Conservation (phyloP, 148 eudicot species). For the Heliamphora exappendiculata region DNA sequence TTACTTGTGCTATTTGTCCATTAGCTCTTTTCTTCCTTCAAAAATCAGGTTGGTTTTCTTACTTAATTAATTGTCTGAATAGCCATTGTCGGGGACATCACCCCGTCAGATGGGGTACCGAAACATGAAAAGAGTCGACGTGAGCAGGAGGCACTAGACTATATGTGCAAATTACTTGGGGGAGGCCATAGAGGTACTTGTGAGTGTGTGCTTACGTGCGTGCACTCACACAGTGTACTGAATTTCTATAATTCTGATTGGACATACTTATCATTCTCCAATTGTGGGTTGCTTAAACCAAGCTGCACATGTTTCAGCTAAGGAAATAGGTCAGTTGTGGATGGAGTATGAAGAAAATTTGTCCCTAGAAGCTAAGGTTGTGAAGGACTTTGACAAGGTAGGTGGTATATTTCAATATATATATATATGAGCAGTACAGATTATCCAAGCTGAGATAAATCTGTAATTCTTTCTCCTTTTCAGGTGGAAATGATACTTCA, state of each 20-base stretch:
- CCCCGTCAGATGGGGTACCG: constrained; percentile 83
- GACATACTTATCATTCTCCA: neutral
- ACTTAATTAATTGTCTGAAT: constrained; percentile 11
- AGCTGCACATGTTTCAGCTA: constrained; percentile 43
- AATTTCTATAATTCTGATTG: constrained; percentile 1
- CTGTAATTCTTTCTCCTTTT: constrained; percentile 12
- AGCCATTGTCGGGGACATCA: constrained; percentile 99
- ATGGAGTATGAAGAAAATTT: constrained; percentile 91
- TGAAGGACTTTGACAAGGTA: constrained; percentile 94
- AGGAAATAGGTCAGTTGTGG: constrained; percentile 84
- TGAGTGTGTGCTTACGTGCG: neutral
- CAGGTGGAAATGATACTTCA: constrained; percentile 99
- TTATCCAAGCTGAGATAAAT: neutral
- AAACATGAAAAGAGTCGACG: constrained; percentile 74
- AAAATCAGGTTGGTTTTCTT: neutral
- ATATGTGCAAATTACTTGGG: constrained; percentile 86
- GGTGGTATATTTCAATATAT: neutral
- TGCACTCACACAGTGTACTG: neutral
- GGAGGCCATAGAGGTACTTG: constrained; percentile 72
- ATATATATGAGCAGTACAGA: neutral
- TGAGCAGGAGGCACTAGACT: constrained; percentile 79
- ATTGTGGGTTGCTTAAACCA: constrained; percentile 3
- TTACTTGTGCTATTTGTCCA: neutral
- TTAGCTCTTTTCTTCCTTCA: neutral
- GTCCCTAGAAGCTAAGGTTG: constrained; percentile 80